phyloP scores from a whole-genome alignment of 176 grass and related monocot genomes.

The Oryza coarctata region DNA sequence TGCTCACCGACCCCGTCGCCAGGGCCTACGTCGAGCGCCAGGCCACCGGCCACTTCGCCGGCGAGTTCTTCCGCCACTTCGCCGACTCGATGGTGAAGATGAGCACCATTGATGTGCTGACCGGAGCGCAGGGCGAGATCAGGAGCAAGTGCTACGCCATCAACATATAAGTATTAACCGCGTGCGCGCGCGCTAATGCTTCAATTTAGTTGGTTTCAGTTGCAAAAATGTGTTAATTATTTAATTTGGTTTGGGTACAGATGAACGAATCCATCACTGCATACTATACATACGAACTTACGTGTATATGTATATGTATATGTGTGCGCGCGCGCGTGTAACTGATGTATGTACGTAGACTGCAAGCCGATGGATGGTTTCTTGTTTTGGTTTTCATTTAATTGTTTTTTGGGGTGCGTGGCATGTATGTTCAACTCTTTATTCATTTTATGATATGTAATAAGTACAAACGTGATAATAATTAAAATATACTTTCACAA shows the following conservation, averaged over 20 bases:
- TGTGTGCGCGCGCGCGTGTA: background rate
- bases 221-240: background rate
- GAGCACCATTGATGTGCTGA: constrained; percentile 53
- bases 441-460: background rate
- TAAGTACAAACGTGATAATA: background rate
- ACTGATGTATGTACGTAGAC: background rate
- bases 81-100: constrained; percentile 64
- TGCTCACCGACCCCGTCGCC: constrained; percentile 50
- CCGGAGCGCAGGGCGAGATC: constrained; percentile 54
- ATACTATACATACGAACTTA: too few relatives aligned
- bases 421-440: background rate
- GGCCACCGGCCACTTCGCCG: constrained; percentile 31
- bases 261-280: background rate
- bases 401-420: background rate
- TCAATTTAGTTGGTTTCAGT: background rate
- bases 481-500: background rate
- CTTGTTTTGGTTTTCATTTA: background rate
- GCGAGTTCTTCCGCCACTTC: constrained; percentile 61
- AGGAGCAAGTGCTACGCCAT: constrained; percentile 59
- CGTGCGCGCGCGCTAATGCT: background rate
- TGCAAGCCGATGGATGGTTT: background rate
- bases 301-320: background rate
- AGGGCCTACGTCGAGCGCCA: constrained; percentile 61
- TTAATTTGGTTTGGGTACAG: background rate
- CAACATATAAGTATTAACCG: constrained; percentile 28